These are phyloP conservation scores for Bjerkandera adusta DNA, from an alignment of 1,284 basidiomycete species.

Conservation along the genomic window DNA sequence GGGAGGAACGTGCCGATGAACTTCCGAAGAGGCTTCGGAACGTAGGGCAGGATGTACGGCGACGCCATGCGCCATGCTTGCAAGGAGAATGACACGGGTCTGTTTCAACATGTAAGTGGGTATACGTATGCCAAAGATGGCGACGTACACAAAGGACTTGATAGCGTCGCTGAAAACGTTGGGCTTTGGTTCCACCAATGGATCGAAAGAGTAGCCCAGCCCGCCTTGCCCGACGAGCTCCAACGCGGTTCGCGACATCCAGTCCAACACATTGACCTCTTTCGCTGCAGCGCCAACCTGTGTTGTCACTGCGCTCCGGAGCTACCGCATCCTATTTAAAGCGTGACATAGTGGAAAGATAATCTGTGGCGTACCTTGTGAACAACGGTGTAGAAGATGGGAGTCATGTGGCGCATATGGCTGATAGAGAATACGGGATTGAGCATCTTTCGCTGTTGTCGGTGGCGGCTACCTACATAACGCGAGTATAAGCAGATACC, in stretches of 20 bases:
- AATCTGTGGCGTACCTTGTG: neutral
- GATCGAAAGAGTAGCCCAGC: slow-evolving; percentile 27
- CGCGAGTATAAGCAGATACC: neutral
- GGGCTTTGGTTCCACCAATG: slow-evolving; percentile 18
- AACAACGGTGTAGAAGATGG: slow-evolving; percentile 28
- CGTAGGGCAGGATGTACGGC: neutral
- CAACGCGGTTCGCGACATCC: slow-evolving; percentile 26
- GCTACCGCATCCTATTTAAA: slow-evolving; percentile 2
- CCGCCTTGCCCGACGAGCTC: slow-evolving; percentile 29
- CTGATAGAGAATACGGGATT: slow-evolving; percentile 33
- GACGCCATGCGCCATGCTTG: neutral
- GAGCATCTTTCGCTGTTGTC: slow-evolving; percentile 32
- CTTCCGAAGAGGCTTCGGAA: slow-evolving; percentile 1
- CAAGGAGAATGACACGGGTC: neutral
- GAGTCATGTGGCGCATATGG: slow-evolving; percentile 32
- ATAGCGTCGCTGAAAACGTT: slow-evolving; percentile 24
- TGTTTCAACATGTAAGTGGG: no score
- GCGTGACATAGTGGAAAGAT: neutral
- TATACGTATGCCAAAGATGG: neutral
- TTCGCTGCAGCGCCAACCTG: slow-evolving; percentile 5
- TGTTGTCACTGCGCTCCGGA: slow-evolving; percentile 16
- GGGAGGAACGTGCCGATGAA: slow-evolving; percentile 28
- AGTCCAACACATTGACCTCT: slow-evolving; percentile 25
- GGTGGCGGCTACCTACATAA: slow-evolving; percentile 26
- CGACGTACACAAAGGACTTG: slow-evolving; percentile 20